Evolutionary conservation across 2,329 filamentous ascomycete species (phyloP), one percentile per base, ranked within the genome.

Genomic region (Leptodontidium sp.): DNA sequence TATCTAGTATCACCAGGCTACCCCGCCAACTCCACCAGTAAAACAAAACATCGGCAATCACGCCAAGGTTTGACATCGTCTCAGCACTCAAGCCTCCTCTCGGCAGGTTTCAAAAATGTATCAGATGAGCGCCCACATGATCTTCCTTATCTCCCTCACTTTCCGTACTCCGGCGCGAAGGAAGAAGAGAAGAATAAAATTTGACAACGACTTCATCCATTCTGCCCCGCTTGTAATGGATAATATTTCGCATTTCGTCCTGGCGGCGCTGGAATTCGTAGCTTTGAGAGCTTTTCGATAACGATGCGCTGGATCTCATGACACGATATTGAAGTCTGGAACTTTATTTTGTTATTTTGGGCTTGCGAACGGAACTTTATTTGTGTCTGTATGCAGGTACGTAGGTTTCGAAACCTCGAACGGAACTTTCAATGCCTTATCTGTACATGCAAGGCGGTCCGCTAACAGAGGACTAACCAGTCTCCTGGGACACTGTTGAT

Each of bases 91-190:
- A 38, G 45, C 43, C n/a, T 26, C n/a, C 15, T 21, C 32, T 52
- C 24, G 61, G 61, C 26, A 63, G 11, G 61, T 63, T 63, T 63
- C 61, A 63, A 21, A 35, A 53, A 21, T 52, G 61, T 53, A 26
- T 63, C 61, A 63, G 29, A 26, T 12, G 32, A 17, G 43, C 26
- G 35, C 47, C 45, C 32, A 26, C 38, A 12, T 14, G 47, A 38
- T 26, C 47, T 40, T 40, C 35, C 55, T 43, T n/a, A 43, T 24
- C 32, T 47, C 12, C 29, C 32, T 57, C 17, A 35, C 17, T 14
- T 29, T n/a, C 35, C 35, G n/a, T 35, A 40, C 55, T 63, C 40
- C 45, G 24, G 6, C 2, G 17, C 12, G 29, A 47, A 17, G 12
- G 47, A 40, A 26, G 6, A 8, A 50, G 21, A 26, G 47, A 53